A percentile compares a stretch with the other conserved stretches of the same genome.
Conservation (phyloP, 257 asterid genomes). For the Ilex aquifolium region DNA sequence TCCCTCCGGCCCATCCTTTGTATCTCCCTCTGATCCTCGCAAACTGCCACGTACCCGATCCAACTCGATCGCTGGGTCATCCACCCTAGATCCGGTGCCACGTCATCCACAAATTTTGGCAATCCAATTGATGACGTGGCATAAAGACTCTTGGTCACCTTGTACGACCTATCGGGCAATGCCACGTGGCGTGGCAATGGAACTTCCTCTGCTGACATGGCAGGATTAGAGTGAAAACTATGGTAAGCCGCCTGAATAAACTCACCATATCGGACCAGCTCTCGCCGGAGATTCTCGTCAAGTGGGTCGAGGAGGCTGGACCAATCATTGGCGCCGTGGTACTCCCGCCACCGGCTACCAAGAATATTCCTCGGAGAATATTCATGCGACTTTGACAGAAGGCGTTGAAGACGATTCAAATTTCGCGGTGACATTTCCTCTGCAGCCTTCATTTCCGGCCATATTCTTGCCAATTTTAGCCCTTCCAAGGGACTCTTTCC, state of each 20-base stretch:
- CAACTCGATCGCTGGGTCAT: slow-evolving; percentile 91
- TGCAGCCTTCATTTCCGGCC: slow-evolving; percentile 85
- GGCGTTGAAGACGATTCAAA: slow-evolving; percentile 56
- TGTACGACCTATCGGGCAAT: slow-evolving; percentile 55
- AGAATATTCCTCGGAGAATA: slow-evolving; percentile 72
- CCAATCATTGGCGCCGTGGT: slow-evolving; percentile 85
- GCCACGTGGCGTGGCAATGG: slow-evolving; percentile 50
- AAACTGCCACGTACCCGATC: slow-evolving; percentile 85
- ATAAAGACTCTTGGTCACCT: slow-evolving; percentile 67
- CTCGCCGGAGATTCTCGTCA: slow-evolving; percentile 92
- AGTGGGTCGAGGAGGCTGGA: slow-evolving; percentile 79
- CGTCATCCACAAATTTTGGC: slow-evolving; percentile 75
- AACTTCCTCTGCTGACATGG: slow-evolving; percentile 35
- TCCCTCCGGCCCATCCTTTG: slow-evolving; percentile 89
- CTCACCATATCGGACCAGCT: slow-evolving; percentile 77
- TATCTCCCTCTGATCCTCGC: slow-evolving; percentile 65
- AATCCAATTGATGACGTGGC: slow-evolving; percentile 76
- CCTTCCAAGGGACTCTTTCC: slow-evolving; percentile 38
- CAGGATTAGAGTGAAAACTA: slow-evolving; percentile 63
- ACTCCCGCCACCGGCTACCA: slow-evolving; percentile 69
- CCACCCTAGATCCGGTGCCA: slow-evolving; percentile 94
- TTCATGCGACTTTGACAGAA: slow-evolving; percentile 55
- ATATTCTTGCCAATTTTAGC: slow-evolving; percentile 34
- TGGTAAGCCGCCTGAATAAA: slow-evolving; percentile 93
- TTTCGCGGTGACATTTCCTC: slow-evolving; percentile 91